These are phyloP conservation scores for Cudoniella acicularis DNA, from an alignment of 495 filamentous ascomycete species.

Conservation along the genomic window DNA sequence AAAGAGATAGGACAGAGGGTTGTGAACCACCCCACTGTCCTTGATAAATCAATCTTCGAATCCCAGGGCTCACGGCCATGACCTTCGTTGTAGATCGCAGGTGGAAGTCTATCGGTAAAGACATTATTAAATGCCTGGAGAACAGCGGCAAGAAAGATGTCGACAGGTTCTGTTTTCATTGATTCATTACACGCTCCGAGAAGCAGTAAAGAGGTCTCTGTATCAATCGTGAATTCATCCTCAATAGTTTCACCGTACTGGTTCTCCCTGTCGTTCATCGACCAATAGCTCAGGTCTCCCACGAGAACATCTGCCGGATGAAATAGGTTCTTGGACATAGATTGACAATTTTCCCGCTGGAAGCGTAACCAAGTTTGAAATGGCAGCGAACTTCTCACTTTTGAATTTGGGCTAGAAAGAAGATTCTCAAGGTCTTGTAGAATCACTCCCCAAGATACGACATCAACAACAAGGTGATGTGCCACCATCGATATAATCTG, in stretches of 20 bases:
- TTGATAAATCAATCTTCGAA: conserved; percentile 47
- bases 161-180: conserved; percentile 47
- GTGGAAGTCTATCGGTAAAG: conserved; percentile 15
- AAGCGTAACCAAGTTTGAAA: conserved; percentile 3
- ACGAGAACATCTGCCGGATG: conserved; percentile 2
- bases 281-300: conserved; percentile 42
- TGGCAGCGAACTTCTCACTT: not conserved
- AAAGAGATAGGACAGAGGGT: conserved; percentile 44
- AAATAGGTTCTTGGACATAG: not conserved
- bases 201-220: conserved; percentile 37
- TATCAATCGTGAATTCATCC: conserved; percentile 44
- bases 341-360: not conserved
- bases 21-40: conserved; percentile 62
- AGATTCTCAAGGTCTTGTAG: conserved; percentile 64
- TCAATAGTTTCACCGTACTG: conserved; percentile 49
- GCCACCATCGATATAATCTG: conserved; percentile 60
- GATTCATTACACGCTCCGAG: conserved; percentile 44
- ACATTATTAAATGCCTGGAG: conserved; percentile 46
- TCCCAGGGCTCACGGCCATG: conserved; percentile 55
- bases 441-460: conserved; percentile 66
- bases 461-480: conserved; percentile 66
- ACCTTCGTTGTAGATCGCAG: conserved; percentile 43
- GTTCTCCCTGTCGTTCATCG: conserved; percentile 36
- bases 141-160: conserved; percentile 49
- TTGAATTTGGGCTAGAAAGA: conserved; percentile 25